These are phyloP conservation scores for Castanospermum australe DNA, from an alignment of 306 rosid genomes.

Conservation along the genomic window DNA sequence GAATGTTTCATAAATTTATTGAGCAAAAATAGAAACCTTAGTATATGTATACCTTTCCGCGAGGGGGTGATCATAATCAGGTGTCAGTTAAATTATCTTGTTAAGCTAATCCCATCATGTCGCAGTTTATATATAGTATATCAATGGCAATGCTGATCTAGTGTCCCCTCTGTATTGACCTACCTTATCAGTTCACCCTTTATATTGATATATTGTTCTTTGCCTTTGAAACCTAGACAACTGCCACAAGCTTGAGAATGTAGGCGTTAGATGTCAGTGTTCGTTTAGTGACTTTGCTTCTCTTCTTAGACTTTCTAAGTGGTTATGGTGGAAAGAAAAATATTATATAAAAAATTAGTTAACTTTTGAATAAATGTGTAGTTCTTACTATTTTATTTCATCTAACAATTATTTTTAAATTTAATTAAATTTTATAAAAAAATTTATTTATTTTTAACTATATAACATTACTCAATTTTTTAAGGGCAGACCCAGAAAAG, in stretches of 20 bases:
- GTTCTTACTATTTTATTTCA: too few relatives aligned
- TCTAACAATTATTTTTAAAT: too few relatives aligned
- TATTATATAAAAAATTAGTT: too few relatives aligned
- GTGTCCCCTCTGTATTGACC: neutral
- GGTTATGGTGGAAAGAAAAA: too few relatives aligned
- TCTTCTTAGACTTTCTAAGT: neutral
- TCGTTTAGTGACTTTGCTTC: neutral
- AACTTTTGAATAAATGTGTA: too few relatives aligned
- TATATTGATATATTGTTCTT: neutral
- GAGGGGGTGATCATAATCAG: neutral
- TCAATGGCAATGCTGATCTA: neutral
- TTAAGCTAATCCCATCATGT: neutral
- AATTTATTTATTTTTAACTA: too few relatives aligned
- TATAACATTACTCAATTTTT: too few relatives aligned
- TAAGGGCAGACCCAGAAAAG: too few relatives aligned
- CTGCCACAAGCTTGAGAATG: too few relatives aligned
- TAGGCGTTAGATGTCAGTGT: neutral
- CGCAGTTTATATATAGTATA: neutral
- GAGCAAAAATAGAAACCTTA: neutral
- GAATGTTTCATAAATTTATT: neutral
- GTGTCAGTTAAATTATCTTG: neutral
- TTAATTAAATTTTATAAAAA: too few relatives aligned
- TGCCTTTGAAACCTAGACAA: slow-evolving; percentile 2
- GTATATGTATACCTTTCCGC: neutral
- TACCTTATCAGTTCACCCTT: neutral